A percentile compares a stretch with the other conserved stretches of the same genome.
Conservation (phyloP, 306 rosid genomes). For the Luffa aegyptiaca region DNA sequence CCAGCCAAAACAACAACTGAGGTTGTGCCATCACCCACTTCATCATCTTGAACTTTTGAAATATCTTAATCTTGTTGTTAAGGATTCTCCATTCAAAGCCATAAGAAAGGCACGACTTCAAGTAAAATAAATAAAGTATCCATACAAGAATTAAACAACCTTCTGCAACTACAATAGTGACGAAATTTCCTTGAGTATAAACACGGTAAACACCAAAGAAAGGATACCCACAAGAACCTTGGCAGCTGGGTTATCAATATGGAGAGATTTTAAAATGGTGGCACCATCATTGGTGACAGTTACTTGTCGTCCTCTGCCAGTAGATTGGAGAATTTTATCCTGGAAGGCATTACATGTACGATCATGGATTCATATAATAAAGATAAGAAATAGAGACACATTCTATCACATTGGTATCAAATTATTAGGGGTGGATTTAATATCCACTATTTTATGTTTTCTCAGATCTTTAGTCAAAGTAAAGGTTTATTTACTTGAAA, state of each 20-base stretch:
- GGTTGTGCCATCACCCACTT: constrained; percentile 98
- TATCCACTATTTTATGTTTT: background rate
- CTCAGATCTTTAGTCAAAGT: background rate
- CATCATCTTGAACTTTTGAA: constrained; percentile 99
- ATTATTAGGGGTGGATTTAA: background rate
- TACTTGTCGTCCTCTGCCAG: constrained; percentile 79
- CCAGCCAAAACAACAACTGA: constrained; percentile 99
- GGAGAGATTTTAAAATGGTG: constrained; percentile 92
- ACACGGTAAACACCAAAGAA: background rate
- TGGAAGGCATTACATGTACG: constrained; percentile 14
- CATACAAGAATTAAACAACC: background rate
- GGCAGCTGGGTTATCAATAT: constrained; percentile 95
- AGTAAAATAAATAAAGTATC: background rate
- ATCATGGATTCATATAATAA: background rate
- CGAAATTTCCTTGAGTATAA: background rate
- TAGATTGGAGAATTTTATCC: constrained; percentile 96
- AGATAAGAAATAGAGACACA: background rate
- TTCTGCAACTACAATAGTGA: background rate
- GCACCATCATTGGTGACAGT: constrained; percentile 97
- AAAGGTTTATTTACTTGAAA: background rate
- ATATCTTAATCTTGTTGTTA: constrained; percentile 51
- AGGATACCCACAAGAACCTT: constrained; percentile 99
- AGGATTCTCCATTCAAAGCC: constrained; percentile 22
- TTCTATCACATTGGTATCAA: background rate
- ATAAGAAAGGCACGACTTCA: background rate